These are phyloP conservation scores for Russula lepida DNA, from an alignment of 768 basidiomycete species.

Conservation along the genomic window DNA sequence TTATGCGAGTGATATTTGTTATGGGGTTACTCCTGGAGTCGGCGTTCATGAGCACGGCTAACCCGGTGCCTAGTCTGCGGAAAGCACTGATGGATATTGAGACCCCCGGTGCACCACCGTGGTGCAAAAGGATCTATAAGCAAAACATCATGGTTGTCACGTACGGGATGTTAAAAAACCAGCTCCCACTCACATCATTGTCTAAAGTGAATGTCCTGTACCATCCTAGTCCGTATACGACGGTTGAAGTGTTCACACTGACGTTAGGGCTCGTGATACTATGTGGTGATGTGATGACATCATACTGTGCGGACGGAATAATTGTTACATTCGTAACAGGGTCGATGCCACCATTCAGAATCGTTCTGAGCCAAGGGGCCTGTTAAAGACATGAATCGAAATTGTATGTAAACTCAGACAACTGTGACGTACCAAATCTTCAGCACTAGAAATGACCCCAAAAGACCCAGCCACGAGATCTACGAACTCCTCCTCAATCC, in stretches of 20 bases:
- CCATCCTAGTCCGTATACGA: slow-evolving; percentile 41
- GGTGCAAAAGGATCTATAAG: slow-evolving; percentile 28
- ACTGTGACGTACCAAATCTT: slow-evolving; percentile 37
- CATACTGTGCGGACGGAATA: slow-evolving; percentile 27
- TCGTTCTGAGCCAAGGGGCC: slow-evolving; percentile 33
- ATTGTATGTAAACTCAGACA: not conserved
- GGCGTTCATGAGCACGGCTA: slow-evolving; percentile 25
- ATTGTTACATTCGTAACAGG: slow-evolving; percentile 27
- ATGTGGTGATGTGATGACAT: slow-evolving; percentile 30
- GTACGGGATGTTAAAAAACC: not conserved
- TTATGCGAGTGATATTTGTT: too few species aligned
- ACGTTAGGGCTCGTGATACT: slow-evolving; percentile 22
- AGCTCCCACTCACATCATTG: slow-evolving; percentile 30
- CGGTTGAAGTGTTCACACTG: slow-evolving; percentile 8
- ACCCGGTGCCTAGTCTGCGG: slow-evolving; percentile 31
- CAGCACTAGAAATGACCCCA: slow-evolving; percentile 35
- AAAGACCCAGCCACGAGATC: slow-evolving; percentile 32
- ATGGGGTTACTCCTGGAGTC: not conserved
- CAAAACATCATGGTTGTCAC: not conserved
- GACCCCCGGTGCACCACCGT: slow-evolving; percentile 31
- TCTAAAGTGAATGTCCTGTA: slow-evolving; percentile 30
- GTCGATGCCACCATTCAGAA: slow-evolving; percentile 31
- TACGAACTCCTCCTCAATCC: slow-evolving; percentile 23
- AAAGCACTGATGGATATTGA: slow-evolving; percentile 28
- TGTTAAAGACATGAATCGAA: slow-evolving; percentile 12